Conservation (phyloP, 305 asterid genomes). For the Fraxinus platypoda region DNA sequence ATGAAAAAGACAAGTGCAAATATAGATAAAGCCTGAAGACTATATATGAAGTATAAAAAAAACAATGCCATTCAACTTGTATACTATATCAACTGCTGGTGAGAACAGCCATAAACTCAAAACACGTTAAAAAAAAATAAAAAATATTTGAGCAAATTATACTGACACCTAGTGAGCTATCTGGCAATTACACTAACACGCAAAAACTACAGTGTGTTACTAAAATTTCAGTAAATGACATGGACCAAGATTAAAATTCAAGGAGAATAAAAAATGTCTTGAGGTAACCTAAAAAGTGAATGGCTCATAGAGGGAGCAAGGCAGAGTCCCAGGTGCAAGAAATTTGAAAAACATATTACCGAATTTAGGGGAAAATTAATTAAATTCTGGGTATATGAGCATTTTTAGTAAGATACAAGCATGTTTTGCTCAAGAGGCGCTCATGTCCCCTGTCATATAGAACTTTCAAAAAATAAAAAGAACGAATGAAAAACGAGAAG, state of each 20-base stretch:
- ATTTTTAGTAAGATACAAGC: neutral
- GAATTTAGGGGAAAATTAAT: neutral
- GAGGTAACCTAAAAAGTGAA: neutral
- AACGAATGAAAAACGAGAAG: neutral
- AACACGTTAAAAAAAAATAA: no score
- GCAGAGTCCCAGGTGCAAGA: neutral
- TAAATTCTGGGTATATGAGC: neutral
- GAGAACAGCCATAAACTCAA: no score
- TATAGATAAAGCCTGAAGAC: no score
- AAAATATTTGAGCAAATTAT: no score
- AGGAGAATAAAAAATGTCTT: neutral
- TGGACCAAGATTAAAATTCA: neutral
- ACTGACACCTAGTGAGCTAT: neutral
- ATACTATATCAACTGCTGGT: no score
- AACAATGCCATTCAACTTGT: no score
- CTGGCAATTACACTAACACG: neutral
- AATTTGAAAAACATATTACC: neutral
- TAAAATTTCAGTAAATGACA: neutral
- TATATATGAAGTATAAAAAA: no score
- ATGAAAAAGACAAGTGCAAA: no score
- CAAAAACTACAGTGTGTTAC: neutral
- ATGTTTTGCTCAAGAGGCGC: neutral
- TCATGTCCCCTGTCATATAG: neutral
- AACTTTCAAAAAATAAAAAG: neutral
- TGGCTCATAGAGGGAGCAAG: neutral